Base-by-base conservation (phyloP, 2,329 filamentous ascomycete species). In the Pyrenochaeta sp. region DNA sequence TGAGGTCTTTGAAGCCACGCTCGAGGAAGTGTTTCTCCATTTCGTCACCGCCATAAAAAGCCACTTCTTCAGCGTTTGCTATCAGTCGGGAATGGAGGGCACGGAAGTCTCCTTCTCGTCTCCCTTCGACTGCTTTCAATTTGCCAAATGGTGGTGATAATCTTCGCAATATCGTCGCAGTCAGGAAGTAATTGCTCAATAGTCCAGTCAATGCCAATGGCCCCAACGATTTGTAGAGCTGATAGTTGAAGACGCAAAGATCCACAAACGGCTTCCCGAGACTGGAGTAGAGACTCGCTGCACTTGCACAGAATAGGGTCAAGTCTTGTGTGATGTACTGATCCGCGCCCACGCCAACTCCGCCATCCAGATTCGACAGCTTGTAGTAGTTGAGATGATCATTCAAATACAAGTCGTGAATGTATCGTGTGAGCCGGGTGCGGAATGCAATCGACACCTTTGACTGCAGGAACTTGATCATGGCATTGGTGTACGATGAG, bases 391-490 rank as follows among this genome's bases (percentile, higher is more conserved):
- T 96, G 53, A 96, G 83, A 58, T 94, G 91, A 43, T 95, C 88
- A 68, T 96, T 96, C 11, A 99, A 81, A 64, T 99, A 99, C 7
- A 99, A 77, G 64, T 99, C 94, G 72, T 99, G 94, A 40, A 99
- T 96, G 69, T 99, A 99, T 58, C 94, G 81, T 2, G 94, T 99
- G 10, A 99, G 80, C 8, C 94, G 85, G 4, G 94, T 99, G 28
- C 94, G 86, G 80, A 99, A 99, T 22, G 95, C 93, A 56, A 99
- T 99, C 6, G 93, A 96, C 40, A 99, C 91, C 76, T 99, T 99
- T 36, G 90, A 93, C 73, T 99, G 93, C 51, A 99, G 81, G 74
- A 89, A 99, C 72, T 97, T 97, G 79, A 99, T 99, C 88, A 95
- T 96, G 41, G 93, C 91, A 71, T 99, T 99, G 36, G 93, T 96